Evolutionary conservation across 345 rosid species (phyloP).

Genomic region (Eucalyptus rudis): DNA sequence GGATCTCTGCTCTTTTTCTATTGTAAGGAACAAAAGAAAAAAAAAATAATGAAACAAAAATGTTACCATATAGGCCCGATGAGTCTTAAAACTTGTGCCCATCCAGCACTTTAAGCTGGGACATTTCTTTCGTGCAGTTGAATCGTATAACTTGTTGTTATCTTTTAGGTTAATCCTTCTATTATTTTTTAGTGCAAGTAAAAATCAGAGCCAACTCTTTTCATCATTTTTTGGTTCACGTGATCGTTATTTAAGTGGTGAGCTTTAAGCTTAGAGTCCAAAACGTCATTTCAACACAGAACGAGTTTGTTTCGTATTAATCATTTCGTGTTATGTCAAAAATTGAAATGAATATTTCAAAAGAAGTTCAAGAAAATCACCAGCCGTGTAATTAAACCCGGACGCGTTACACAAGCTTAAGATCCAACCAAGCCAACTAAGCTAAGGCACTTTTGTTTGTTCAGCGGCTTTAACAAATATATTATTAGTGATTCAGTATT

Average conservation of each 20-base stretch:
- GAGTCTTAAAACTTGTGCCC: neutral
- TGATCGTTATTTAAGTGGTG: neutral
- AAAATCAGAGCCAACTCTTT: too few relatives aligned
- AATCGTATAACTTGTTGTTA: neutral
- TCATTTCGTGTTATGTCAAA: neutral
- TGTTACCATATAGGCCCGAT: too few relatives aligned
- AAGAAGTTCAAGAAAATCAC: neutral
- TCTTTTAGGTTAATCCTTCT: neutral
- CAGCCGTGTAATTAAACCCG: neutral
- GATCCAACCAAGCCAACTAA: neutral
- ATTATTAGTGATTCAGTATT: neutral
- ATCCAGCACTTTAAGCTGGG: neutral
- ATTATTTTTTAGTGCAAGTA: neutral
- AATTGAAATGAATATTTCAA: neutral
- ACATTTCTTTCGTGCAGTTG: neutral
- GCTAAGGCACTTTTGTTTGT: neutral
- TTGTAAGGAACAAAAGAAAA: fast-evolving
- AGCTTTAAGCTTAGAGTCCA: neutral
- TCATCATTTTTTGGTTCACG: neutral
- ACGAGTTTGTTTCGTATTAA: neutral
- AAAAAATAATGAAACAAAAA: too few relatives aligned
- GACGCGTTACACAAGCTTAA: neutral
- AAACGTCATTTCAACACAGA: too few relatives aligned
- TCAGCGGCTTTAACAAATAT: neutral
- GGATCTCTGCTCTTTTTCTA: fast-evolving